Conservation (phyloP, 768 basidiomycete genomes). For the Tricholoma furcatifolium region DNA sequence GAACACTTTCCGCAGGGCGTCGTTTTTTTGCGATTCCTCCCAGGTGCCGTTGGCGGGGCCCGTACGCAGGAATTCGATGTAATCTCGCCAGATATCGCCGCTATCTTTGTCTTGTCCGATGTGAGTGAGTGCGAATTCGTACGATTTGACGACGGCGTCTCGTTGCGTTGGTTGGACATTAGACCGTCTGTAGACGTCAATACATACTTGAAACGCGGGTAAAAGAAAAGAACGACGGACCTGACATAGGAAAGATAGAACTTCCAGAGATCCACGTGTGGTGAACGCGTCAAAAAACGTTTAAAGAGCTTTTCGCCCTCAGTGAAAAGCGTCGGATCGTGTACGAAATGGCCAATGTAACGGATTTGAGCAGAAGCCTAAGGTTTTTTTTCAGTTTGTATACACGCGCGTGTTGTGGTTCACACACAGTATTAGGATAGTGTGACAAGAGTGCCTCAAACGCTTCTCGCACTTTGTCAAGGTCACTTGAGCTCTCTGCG, state of each 20-base stretch:
- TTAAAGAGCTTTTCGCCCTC: conserved; percentile 90
- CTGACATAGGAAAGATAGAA: conserved; percentile 94
- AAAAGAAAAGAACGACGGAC: conserved; percentile 38
- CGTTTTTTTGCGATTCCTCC: conserved; percentile 97
- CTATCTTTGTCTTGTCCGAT: conserved; percentile 92
- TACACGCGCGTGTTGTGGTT: conserved; percentile 11
- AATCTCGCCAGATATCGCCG: conserved; percentile 88
- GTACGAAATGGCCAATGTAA: conserved; percentile 76
- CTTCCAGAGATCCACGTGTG: conserved; percentile 88
- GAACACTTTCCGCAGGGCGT: conserved; percentile 86
- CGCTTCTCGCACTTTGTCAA: conserved; percentile 75
- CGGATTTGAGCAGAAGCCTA: conserved; percentile 84
- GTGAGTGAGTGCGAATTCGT: conserved; percentile 88
- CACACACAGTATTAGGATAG: conserved; percentile 90
- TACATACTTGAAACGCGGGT: background rate
- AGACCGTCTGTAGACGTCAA: conserved; percentile 48
- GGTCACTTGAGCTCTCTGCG: conserved; percentile 74
- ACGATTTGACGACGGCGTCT: conserved; percentile 81
- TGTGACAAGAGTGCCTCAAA: conserved; percentile 82
- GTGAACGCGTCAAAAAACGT: conserved; percentile 79
- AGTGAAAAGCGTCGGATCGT: conserved; percentile 60
- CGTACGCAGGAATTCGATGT: conserved; percentile 35
- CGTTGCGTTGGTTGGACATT: conserved; percentile 67
- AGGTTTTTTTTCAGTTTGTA: conserved; percentile 11
- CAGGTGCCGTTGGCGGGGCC: conserved; percentile 48